Evolutionary conservation across 345 rosid genomes (phyloP), one percentile per base, ranked within the genome.

Genomic region (Salix suchowensis): DNA sequence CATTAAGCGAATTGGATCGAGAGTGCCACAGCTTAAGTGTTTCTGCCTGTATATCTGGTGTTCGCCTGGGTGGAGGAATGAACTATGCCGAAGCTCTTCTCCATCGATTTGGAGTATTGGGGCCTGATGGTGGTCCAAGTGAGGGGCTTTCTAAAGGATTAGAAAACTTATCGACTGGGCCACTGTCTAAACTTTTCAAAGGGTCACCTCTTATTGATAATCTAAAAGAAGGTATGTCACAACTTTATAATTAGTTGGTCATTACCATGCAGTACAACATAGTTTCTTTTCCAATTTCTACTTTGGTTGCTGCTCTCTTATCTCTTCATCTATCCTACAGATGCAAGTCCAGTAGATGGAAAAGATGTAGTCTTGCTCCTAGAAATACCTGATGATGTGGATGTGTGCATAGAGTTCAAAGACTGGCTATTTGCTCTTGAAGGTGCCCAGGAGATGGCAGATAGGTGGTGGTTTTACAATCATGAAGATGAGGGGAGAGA

Each of bases 341-440:
- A 78, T 82, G 86, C 82, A 84, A 80, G 81, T 79, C 76, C 80
- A 32, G 92, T 83, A 76, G 83, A 80, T 70, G 80, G 74, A 54
- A 88, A 84, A 67, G 91, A 85, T 26, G 84, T 75, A 82, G 87
- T 89, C 74, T 70, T 87, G 77, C 91, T 85, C 65, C 81, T 94
- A 75, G 89, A 89, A 71, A 87, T 84, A 75, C 98, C 99, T 34
- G 95, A 92, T 87, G 94, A 96, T 74, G 91, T 92, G 76, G 98
- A 93, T 81, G 88, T 91, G 68, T 84, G 87, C 36, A 48, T 93
- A 66, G 97, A 92, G 79, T 86, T 96, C 79, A 91, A 83, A 83
- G 94, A 96, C 82, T 96, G 99, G 99, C 80, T 96, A 77, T 96
- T 96, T 91, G 94, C 99, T 74, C 89, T 96, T 72, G 97, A 94